Evolutionary conservation across 306 rosid genomes (phyloP).

Genomic region (Canavalia ensiformis): DNA sequence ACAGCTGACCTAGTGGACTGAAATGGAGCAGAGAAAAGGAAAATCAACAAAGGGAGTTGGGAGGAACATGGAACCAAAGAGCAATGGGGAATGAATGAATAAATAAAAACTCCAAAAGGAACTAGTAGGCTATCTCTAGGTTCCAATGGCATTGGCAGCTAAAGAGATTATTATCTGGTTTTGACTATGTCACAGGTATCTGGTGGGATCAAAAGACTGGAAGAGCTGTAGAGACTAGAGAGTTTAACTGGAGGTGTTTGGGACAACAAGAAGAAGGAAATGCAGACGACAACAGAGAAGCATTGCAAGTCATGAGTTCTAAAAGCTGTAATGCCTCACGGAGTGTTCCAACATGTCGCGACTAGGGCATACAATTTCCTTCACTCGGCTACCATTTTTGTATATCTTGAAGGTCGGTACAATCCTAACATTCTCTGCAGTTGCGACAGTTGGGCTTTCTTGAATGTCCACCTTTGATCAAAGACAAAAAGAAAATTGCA

Average conservation of each 20-base stretch:
- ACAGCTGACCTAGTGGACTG: constrained; percentile 55
- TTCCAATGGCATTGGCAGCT: constrained; percentile 67
- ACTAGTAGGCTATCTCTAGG: constrained; percentile 73
- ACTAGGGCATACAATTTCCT: constrained; percentile 89
- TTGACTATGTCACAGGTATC: constrained; percentile 68
- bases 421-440: constrained; percentile 76
- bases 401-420: constrained; percentile 98
- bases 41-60: constrained; percentile 52
- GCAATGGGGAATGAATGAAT: constrained; percentile 94
- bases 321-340: constrained; percentile 88
- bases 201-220: constrained; percentile 58
- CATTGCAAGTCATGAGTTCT: constrained; percentile 56
- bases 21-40: constrained; percentile 8
- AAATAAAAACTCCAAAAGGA: constrained; percentile 72
- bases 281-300: constrained; percentile 49
- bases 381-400: constrained; percentile 83
- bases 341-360: constrained; percentile 91
- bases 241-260: constrained; percentile 45
- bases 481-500: constrained; percentile 33
- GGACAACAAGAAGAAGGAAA: constrained; percentile 50
- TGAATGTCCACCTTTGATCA: constrained; percentile 79
- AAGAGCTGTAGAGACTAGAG: constrained; percentile 53
- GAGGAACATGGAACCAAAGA: constrained; percentile 72
- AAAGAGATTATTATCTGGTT: constrained; percentile 65
- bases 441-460: constrained; percentile 68